Percentiles rank a stretch among this genome's conserved stretches.
Conservation (phyloP, 306 rosid genomes). For the Cicer cuneatum region DNA sequence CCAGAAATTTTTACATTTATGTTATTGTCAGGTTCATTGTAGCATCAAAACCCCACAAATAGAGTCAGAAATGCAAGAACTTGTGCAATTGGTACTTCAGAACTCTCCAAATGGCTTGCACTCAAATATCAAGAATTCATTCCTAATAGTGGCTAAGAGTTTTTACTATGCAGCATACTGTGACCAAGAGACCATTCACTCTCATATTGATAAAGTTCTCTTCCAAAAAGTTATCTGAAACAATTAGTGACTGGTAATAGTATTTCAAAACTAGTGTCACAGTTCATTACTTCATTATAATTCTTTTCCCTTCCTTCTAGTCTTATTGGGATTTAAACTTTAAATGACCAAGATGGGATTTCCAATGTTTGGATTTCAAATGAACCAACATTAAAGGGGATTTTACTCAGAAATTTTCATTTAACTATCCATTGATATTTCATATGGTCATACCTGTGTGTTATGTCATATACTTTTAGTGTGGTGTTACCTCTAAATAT, state of each 20-base stretch:
- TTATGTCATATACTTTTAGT: too few relatives aligned
- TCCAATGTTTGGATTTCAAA: not conserved
- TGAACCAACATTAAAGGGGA: not conserved
- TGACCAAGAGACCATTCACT: constrained; percentile 56
- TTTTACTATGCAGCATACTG: constrained; percentile 65
- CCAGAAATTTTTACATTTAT: not conserved
- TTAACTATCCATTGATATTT: not conserved
- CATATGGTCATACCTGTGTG: too few relatives aligned
- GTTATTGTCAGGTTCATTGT: constrained; percentile 47
- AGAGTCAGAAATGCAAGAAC: constrained; percentile 76
- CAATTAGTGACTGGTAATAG: not conserved
- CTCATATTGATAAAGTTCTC: constrained; percentile 71
- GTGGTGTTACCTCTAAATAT: too few relatives aligned
- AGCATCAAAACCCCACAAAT: constrained; percentile 45
- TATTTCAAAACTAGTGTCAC: not conserved
- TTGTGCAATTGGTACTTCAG: constrained; percentile 63
- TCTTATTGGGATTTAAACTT: not conserved
- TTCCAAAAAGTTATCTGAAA: constrained; percentile 64
- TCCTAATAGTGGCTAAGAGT: constrained; percentile 70
- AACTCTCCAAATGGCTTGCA: constrained; percentile 51
- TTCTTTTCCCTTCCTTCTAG: not conserved
- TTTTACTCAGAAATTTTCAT: not conserved
- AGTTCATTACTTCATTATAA: not conserved
- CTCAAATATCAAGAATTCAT: constrained; percentile 62
- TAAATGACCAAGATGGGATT: not conserved